Percentiles rank a stretch among this genome's conserved stretches.
phyloP scores from a whole-genome alignment of 1,284 basidiomycete genomes.

The Naganishia sp. region DNA sequence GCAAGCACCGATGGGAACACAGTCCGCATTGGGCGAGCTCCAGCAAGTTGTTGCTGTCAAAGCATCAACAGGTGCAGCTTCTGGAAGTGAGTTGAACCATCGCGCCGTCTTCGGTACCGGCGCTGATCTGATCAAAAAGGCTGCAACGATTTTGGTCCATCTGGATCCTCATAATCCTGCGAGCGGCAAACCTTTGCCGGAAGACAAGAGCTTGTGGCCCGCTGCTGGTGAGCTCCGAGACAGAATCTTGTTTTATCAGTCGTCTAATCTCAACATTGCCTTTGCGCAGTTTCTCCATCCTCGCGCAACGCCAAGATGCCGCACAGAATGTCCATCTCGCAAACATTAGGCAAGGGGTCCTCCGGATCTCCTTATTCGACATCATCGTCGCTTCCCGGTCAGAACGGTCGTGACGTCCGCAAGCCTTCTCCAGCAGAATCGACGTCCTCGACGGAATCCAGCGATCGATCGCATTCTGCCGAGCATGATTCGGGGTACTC shows the following conservation, averaged over 20 bases:
- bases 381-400: conserved; percentile 28
- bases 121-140: conserved; percentile 56
- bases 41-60: conserved; percentile 87
- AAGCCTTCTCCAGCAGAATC: conserved; percentile 31
- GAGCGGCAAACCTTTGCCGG: conserved; percentile 77
- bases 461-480: conserved; percentile 28
- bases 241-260: neutral
- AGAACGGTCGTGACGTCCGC: conserved; percentile 19
- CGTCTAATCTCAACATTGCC: neutral
- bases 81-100: conserved; percentile 68
- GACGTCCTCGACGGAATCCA: conserved; percentile 32
- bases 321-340: conserved; percentile 26
- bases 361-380: conserved; percentile 27
- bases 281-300: conserved; percentile 23
- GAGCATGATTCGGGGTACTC: conserved; percentile 29
- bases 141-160: conserved; percentile 90
- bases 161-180: conserved; percentile 61
- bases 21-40: conserved; percentile 96
- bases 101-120: neutral
- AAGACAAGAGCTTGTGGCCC: conserved; percentile 78
- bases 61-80: conserved; percentile 97
- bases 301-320: conserved; percentile 17
- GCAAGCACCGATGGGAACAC: conserved; percentile 98
- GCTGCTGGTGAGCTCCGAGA: conserved; percentile 41
- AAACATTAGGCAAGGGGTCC: conserved; percentile 21